Evolutionary conservation across 179 eudicot genomes (phyloP), one percentile per base, ranked within the genome.

Genomic region (Silene noctiflora): DNA sequence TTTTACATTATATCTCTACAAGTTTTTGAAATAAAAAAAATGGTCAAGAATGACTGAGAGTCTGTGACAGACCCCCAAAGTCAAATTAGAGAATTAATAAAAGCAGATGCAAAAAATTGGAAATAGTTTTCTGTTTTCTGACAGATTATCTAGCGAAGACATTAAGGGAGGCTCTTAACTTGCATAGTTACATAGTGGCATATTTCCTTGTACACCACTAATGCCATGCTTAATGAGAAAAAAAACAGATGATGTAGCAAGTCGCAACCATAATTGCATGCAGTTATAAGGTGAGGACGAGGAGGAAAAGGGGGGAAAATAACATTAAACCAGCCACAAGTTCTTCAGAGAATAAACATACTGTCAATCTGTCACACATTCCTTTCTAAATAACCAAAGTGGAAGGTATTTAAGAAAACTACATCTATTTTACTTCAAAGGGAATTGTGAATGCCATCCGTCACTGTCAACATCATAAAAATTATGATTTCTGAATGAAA

Each of bases 401-500:
- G 7, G 4, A 55, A 55, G 31, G 66, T 21, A 24, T 61, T 24
- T 11, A 61, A 61, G 66, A 61, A 11, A 9, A n/a, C n/a, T n/a
- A n/a, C n/a, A n/a, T n/a, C n/a, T n/a, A n/a, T n/a, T n/a, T 17
- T 17, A 55, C 20, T 16, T 4, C 13, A 44, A 10, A 44, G 7
- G 14, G 59, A 55, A 55, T 5, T 55, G 59, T 55, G 59, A 53
- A 55, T 17, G 6, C 4, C 19, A 16, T 53, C 1, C 1, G 29
- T 27, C 29, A 27, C 16, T 6, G 24, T 31, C 4, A 8, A 7
- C 51, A 31, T 31, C 27, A 17, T 33, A 67, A 67, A 17, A 9
- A 33, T n/a, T 67, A 21, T 67, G 71, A n/a, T 56, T 56, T 56
- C 60, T 56, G 60, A 56, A 16, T 4, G 60, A 56, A 56, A 56